Evolutionary conservation across 2,329 filamentous ascomycete species (phyloP).

Genomic region (Dothistroma septosporum): DNA sequence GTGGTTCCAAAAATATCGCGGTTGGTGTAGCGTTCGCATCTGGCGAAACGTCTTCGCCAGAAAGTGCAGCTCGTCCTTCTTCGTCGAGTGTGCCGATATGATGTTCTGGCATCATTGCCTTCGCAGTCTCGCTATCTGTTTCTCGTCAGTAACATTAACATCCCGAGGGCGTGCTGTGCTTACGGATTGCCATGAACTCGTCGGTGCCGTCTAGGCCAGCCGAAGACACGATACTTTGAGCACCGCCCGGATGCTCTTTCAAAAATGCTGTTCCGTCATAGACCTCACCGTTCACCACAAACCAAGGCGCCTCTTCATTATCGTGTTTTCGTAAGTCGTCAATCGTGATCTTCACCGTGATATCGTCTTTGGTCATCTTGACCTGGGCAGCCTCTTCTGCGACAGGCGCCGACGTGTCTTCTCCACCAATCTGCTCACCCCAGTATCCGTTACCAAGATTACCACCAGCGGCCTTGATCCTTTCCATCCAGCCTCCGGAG

Average conservation of each 20-base stretch:
- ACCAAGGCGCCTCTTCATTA: slow-evolving; percentile 68
- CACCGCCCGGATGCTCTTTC: slow-evolving; percentile 78
- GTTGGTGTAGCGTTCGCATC: slow-evolving; percentile 46
- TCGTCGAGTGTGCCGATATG: slow-evolving; percentile 76
- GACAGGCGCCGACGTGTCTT: slow-evolving; percentile 39
- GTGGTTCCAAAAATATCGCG: slow-evolving; percentile 65
- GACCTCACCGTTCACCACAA: slow-evolving; percentile 81
- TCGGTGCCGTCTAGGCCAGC: slow-evolving; percentile 80
- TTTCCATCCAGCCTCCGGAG: slow-evolving; percentile 88
- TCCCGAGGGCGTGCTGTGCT: slow-evolving; percentile 37
- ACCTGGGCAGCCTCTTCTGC: slow-evolving; percentile 60
- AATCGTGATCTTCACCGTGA: slow-evolving; percentile 61
- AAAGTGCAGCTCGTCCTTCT: slow-evolving; percentile 52
- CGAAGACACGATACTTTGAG: slow-evolving; percentile 74
- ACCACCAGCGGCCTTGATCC: slow-evolving; percentile 76
- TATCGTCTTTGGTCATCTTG: slow-evolving; percentile 67
- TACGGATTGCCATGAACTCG: slow-evolving; percentile 88
- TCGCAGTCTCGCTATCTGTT: slow-evolving; percentile 83
- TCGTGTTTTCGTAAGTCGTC: slow-evolving; percentile 69
- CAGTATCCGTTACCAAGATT: slow-evolving; percentile 77
- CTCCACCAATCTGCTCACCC: slow-evolving; percentile 66
- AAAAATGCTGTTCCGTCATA: slow-evolving; percentile 82
- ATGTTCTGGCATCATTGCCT: slow-evolving; percentile 80
- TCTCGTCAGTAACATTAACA: background rate
- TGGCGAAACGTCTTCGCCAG: slow-evolving; percentile 41